Evolutionary conservation across 805 yeast genomes (phyloP).

Genomic region (Schwanniomyces sp.): DNA sequence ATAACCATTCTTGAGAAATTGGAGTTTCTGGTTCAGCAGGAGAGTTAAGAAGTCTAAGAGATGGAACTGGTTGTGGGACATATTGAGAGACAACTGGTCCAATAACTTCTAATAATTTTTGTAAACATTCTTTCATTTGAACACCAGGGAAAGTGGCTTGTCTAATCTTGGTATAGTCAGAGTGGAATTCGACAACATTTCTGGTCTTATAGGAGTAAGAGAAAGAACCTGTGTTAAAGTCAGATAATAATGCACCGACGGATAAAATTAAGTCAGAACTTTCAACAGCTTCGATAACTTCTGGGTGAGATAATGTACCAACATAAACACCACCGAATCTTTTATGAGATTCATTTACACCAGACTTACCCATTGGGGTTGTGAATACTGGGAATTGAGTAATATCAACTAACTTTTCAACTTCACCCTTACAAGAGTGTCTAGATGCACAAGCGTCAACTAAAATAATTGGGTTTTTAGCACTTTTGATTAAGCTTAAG

Average conservation of each 20-base stretch:
- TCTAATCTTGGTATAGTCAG: constrained; percentile 69
- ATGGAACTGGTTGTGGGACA: constrained; percentile 53
- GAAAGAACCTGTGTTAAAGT: constrained; percentile 88
- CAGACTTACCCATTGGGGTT: constrained; percentile 90
- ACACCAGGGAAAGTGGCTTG: constrained; percentile 71
- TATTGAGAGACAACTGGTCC: constrained; percentile 35
- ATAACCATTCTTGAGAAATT: constrained; percentile 59
- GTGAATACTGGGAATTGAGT: constrained; percentile 82
- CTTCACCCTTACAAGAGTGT: constrained; percentile 68
- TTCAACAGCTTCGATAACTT: constrained; percentile 71
- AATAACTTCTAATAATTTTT: constrained; percentile 16
- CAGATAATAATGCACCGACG: constrained; percentile 81
- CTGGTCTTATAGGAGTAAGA: constrained; percentile 73
- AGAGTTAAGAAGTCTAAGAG: constrained; percentile 38
- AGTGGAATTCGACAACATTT: constrained; percentile 77
- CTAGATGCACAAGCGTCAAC: constrained; percentile 88
- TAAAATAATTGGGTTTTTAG: constrained; percentile 70
- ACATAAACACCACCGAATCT: constrained; percentile 85
- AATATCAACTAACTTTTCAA: constrained; percentile 56
- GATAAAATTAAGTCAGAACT: constrained; percentile 72
- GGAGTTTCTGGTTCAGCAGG: constrained; percentile 23
- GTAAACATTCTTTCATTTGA: constrained; percentile 56
- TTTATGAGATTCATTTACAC: constrained; percentile 68
- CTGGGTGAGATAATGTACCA: constrained; percentile 76
- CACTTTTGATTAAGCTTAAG: constrained; percentile 50